Evolutionary conservation across 306 rosid genomes (phyloP).

Genomic region (Inga leiocalycina): DNA sequence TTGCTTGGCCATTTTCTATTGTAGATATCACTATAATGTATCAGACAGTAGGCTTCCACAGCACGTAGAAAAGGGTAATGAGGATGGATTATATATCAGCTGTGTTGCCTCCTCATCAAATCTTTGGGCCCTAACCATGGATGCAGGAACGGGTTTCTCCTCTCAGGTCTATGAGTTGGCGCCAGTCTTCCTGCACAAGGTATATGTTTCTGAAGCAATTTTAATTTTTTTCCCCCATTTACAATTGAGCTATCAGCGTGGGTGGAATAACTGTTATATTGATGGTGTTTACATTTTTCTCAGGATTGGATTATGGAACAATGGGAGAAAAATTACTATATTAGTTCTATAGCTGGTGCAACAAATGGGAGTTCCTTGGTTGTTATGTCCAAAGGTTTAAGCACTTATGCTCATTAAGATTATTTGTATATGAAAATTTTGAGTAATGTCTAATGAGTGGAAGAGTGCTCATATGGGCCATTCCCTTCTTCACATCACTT

Average conservation of each 20-base stretch:
- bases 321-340: conserved; percentile 92
- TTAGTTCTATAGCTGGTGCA: conserved; percentile 93
- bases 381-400: conserved; percentile 93
- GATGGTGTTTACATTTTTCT: conserved; percentile 33
- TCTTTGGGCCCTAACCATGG: conserved; percentile 94
- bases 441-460: not conserved
- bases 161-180: conserved; percentile 91
- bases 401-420: not conserved
- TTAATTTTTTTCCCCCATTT: not conserved
- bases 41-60: conserved; percentile 83
- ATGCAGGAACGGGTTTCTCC: conserved; percentile 90
- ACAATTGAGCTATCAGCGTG: conserved; percentile 10
- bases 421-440: not conserved
- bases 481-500: not conserved
- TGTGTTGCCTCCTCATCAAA: conserved; percentile 76
- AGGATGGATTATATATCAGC: conserved; percentile 88
- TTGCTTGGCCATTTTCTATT: conserved; percentile 38
- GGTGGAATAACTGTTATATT: conserved; percentile 22
- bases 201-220: conserved; percentile 23
- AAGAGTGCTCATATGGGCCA: not conserved
- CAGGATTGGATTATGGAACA: conserved; percentile 99
- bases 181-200: conserved; percentile 84
- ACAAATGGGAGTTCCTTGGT: conserved; percentile 90
- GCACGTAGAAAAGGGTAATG: conserved; percentile 94
- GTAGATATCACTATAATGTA: conserved; percentile 91